phyloP scores from a whole-genome alignment of 2,329 filamentous ascomycete genomes.

The Epichloe glyceriae region DNA sequence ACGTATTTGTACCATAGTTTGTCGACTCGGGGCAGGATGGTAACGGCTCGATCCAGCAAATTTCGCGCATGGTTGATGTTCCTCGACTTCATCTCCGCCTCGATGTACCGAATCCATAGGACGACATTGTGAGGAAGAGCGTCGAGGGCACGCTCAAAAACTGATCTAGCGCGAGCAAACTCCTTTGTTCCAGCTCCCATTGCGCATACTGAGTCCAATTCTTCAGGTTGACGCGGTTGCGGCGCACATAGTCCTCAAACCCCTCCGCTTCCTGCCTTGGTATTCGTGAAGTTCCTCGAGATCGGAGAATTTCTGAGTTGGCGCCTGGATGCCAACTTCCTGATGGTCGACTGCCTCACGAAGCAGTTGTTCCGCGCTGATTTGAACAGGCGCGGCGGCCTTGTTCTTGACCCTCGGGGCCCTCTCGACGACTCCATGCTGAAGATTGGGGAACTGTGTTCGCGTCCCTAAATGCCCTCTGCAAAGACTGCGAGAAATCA shows the following conservation, averaged over 20 bases:
- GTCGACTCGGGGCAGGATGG: slow-evolving; percentile 77
- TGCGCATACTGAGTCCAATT: slow-evolving; percentile 98
- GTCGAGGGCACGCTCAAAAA: slow-evolving; percentile 92
- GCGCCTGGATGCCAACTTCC: slow-evolving; percentile 75
- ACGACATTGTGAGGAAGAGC: slow-evolving; percentile 77
- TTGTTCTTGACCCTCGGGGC: slow-evolving; percentile 98
- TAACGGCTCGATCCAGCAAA: slow-evolving; percentile 85
- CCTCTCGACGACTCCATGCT: slow-evolving; percentile 81
- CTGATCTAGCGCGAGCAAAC: slow-evolving; percentile 75
- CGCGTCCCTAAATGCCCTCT: not conserved
- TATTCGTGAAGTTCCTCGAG: slow-evolving; percentile 97
- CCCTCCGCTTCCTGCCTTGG: slow-evolving; percentile 89
- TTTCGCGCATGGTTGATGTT: slow-evolving; percentile 98
- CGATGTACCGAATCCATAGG: slow-evolving; percentile 86
- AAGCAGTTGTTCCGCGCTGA: slow-evolving; percentile 92
- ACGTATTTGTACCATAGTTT: slow-evolving; percentile 99
- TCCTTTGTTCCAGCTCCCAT: slow-evolving; percentile 97
- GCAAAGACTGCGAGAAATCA: not conserved
- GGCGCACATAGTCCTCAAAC: slow-evolving; percentile 94
- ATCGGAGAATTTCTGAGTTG: slow-evolving; percentile 89
- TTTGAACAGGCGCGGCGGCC: slow-evolving; percentile 78
- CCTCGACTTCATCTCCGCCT: slow-evolving; percentile 82
- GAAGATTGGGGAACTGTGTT: not conserved
- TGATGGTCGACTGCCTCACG: slow-evolving; percentile 95
- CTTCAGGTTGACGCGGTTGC: slow-evolving; percentile 91